phyloP scores from a whole-genome alignment of 371 early-diverging fungal species.

The Mitosporidium daphniae region DNA sequence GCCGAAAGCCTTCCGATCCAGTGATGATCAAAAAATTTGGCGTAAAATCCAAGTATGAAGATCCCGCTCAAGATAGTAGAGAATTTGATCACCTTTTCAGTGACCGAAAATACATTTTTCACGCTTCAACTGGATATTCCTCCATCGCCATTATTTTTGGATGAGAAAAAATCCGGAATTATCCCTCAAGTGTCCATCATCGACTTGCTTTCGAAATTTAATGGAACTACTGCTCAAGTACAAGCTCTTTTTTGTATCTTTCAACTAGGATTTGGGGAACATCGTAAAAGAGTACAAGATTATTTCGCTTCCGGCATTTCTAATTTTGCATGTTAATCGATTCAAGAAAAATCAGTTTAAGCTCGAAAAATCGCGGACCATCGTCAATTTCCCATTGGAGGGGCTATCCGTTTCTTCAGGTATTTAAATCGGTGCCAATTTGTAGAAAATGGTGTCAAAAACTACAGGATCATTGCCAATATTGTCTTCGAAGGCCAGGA shows the following conservation, averaged over 20 bases:
- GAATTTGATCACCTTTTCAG: too few relatives aligned
- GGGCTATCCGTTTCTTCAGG: conserved; percentile 8
- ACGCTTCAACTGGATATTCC: conserved; percentile 59
- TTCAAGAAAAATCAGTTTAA: conserved; percentile 39
- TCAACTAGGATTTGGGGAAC: conserved; percentile 17
- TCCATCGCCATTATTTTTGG: conserved; percentile 53
- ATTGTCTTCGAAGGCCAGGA: conserved; percentile 53
- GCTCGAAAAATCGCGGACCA: conserved; percentile 68
- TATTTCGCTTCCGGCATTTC: conserved; percentile 28
- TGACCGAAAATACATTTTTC: conserved; percentile 23
- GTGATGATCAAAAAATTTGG: not conserved
- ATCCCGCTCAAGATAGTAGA: too few relatives aligned
- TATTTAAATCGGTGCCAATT: conserved; percentile 11
- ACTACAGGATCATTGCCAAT: conserved; percentile 57
- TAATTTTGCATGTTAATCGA: conserved; percentile 58
- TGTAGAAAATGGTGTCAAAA: conserved; percentile 10
- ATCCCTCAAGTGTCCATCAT: conserved; percentile 84
- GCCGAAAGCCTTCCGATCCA: conserved; percentile 5
- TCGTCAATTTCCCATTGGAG: conserved; percentile 68
- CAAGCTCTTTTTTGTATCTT: too few relatives aligned
- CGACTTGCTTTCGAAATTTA: too few relatives aligned
- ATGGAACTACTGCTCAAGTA: too few relatives aligned
- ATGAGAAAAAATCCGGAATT: conserved; percentile 40
- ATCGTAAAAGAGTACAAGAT: conserved; percentile 26
- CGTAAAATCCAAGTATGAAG: too few relatives aligned